Percentiles rank a stretch among this genome's conserved stretches.
Conservation (phyloP, 2,329 filamentous ascomycete species). For the Blastomyces silverae region DNA sequence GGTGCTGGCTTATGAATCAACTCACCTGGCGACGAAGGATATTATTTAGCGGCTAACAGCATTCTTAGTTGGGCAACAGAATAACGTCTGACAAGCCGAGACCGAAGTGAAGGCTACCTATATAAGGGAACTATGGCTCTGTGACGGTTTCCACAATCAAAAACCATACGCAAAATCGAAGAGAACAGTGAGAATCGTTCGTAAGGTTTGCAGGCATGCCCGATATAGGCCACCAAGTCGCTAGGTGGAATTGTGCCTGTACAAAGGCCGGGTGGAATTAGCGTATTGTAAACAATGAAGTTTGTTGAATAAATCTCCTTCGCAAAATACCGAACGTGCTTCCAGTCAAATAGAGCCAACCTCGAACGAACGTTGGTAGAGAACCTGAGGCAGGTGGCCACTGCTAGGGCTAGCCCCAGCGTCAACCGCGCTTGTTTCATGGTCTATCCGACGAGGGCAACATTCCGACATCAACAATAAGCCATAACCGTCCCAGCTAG, state of each 20-base stretch:
- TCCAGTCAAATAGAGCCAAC: too few species aligned
- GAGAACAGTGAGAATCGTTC: neutral
- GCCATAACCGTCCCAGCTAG: neutral
- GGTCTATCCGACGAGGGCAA: neutral
- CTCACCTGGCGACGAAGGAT: neutral
- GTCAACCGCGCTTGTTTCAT: neutral
- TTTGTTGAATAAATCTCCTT: too few species aligned
- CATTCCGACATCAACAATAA: neutral
- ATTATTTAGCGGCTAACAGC: neutral
- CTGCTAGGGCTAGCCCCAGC: neutral
- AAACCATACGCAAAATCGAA: neutral
- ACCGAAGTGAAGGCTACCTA: too few species aligned
- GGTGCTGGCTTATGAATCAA: neutral
- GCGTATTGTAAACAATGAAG: too few species aligned
- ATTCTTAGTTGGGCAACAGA: neutral
- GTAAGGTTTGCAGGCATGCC: neutral
- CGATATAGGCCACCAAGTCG: neutral
- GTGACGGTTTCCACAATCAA: neutral
- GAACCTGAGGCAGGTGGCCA: neutral
- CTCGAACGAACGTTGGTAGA: too few species aligned
- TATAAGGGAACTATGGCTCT: too few species aligned
- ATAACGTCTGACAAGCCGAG: neutral
- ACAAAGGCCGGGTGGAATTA: neutral
- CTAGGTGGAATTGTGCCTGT: neutral
- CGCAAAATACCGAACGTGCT: too few species aligned